Base-by-base conservation (phyloP, 768 basidiomycete genomes). In the Mycena albidolilacea region DNA sequence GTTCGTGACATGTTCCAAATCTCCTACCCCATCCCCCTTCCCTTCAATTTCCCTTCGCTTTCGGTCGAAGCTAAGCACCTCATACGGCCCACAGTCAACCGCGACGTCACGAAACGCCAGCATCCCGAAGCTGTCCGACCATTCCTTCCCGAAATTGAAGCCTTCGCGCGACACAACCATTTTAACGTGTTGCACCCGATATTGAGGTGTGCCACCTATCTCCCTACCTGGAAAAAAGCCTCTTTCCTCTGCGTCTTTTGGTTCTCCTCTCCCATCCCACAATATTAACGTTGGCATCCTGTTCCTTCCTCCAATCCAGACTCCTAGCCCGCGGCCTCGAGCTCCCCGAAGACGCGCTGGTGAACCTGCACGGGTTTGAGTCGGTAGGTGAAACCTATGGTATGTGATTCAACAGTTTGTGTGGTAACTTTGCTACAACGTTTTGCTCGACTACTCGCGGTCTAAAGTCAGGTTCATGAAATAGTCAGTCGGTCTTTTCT, bases 401-500 rank as follows among this genome's bases (percentile, higher is more conserved):
- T 88, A 23, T 23, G 23, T 23, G 23, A 23, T 23, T 23, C 23
- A 23, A 23, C 23, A 23, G 23, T 23, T 23, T 23, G 23, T 23
- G 23, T 23, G 23, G 23, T 23, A 23, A 23, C 23, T 23, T 23
- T 23, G 23, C 23, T 23, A 23, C 23, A 23, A 23, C 23, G 23
- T 23, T 23, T 23, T 23, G 2, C 23, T 23, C 23, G 2, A 23
- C 23, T 23, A 23, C 23, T 23, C 23, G 23, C 23, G 23, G 23
- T 23, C 23, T 23, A 23, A 23, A 23, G 91, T 88, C 7, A 84
- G 91, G 58, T 91, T 88, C 79, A 91, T 91, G 90, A 91, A 92
- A 82, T 92, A 92, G 90, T 90, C 38, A 14, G 88, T 74, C 2
- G 50, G 23, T 37, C 35, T 58, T 43, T 23, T 14, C 4, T 30